phyloP scores from a whole-genome alignment of 2,329 filamentous ascomycete genomes.

The Epichloe bromicola region DNA sequence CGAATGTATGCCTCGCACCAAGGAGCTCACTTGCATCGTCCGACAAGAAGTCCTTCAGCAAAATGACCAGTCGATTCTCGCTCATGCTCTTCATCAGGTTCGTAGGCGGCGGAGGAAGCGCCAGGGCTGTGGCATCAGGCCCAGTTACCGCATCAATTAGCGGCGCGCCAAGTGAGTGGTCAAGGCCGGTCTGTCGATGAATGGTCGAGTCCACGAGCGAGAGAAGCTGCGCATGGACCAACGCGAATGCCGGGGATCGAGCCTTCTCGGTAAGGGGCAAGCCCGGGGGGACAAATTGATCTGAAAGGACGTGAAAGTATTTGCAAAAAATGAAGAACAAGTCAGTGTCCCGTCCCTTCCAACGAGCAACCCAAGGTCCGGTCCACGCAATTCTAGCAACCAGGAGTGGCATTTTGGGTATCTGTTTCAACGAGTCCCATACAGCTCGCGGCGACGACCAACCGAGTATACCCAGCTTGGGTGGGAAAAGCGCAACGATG shows the following conservation, averaged over 20 bases:
- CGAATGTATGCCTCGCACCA: constrained; percentile 54
- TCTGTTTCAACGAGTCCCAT: constrained; percentile 48
- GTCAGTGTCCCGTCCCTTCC: constrained; percentile 79
- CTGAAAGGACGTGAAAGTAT: constrained; percentile 67
- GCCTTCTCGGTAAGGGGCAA: constrained; percentile 43
- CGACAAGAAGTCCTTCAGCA: constrained; percentile 67
- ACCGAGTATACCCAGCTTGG: constrained; percentile 42
- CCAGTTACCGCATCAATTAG: constrained; percentile 33
- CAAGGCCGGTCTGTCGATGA: constrained; percentile 53
- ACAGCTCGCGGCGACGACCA: constrained; percentile 40
- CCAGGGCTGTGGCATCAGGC: constrained; percentile 53
- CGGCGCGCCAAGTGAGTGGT: constrained; percentile 29
- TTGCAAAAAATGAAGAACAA: constrained; percentile 87
- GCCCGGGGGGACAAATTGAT: constrained; percentile 53
- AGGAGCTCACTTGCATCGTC: constrained; percentile 26
- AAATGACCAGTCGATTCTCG: constrained; percentile 74
- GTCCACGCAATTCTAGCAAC: constrained; percentile 70
- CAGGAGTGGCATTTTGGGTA: constrained; percentile 51
- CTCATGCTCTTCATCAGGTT: constrained; percentile 71
- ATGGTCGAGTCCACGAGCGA: constrained; percentile 71
- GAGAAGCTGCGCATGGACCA: constrained; percentile 73
- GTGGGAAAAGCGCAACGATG: constrained; percentile 58
- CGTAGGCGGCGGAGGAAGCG: constrained; percentile 47
- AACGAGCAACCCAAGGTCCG: constrained; percentile 71
- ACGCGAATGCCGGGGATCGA: constrained; percentile 61